Percentiles rank a stretch among this genome's conserved stretches.
Evolutionary conservation across 441 rosid genomes (phyloP).

Genomic region (Mallotus repandus): DNA sequence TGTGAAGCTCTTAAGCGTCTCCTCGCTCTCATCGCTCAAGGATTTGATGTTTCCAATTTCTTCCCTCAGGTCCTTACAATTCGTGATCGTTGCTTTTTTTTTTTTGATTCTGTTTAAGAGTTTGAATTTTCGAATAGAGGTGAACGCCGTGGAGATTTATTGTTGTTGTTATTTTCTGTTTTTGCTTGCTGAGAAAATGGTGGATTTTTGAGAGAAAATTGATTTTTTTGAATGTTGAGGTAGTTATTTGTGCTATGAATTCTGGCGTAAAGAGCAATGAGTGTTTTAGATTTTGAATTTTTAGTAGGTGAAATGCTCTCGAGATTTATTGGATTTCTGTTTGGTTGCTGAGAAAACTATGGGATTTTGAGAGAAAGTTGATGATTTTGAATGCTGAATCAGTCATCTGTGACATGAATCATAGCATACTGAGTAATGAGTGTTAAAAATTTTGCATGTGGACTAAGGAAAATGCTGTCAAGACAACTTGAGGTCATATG

Average conservation of each 20-base stretch:
- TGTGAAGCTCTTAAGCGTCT: conserved; percentile 96
- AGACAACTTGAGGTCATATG: too few species aligned
- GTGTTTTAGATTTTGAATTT: not conserved
- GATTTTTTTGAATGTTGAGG: not conserved
- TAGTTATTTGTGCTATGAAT: not conserved
- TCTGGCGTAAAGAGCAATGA: not conserved
- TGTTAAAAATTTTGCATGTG: not conserved
- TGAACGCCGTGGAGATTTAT: too few species aligned
- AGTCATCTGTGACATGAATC: not conserved
- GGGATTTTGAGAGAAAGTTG: not conserved
- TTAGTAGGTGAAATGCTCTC: too few species aligned
- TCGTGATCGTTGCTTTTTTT: too few species aligned
- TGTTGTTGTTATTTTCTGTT: too few species aligned
- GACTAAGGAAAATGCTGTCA: too few species aligned
- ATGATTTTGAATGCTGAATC: not conserved
- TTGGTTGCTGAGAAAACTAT: conserved; percentile 2
- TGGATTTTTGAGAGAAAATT: too few species aligned
- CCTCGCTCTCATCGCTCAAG: conserved; percentile 92
- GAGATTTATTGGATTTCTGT: not conserved
- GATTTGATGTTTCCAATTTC: conserved; percentile 93
- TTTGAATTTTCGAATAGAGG: too few species aligned
- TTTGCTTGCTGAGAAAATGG: too few species aligned
- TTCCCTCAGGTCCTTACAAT: conserved; percentile 70
- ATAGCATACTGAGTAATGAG: not conserved
- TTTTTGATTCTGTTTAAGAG: too few species aligned